These are phyloP conservation scores for Geosmithia flava DNA, from an alignment of 2,329 filamentous ascomycete genomes.

Conservation along the genomic window DNA sequence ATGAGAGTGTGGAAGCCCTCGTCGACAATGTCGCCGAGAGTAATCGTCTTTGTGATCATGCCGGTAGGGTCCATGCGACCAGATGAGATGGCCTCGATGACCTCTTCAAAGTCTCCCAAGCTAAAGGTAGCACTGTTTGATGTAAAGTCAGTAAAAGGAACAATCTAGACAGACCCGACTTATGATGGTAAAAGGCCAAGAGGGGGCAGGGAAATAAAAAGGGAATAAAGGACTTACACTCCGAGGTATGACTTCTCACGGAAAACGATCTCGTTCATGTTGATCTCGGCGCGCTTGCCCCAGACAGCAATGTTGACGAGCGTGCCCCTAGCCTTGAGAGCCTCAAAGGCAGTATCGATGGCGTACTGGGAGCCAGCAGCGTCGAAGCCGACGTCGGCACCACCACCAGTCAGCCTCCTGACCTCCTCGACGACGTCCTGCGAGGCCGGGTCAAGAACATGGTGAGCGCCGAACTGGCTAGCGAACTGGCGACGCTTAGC, in stretches of 20 bases:
- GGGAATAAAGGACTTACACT: constrained; percentile 6
- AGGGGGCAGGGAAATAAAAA: not conserved
- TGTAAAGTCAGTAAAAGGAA: not conserved
- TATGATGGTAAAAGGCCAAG: not conserved
- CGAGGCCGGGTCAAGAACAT: constrained; percentile 23
- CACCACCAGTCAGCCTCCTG: constrained; percentile 33
- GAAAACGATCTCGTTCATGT: constrained; percentile 11
- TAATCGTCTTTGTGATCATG: constrained; percentile 50
- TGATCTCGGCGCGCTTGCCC: constrained; percentile 40
- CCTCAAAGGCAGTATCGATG: constrained; percentile 28
- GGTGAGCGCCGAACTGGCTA: constrained; percentile 27
- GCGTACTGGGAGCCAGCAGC: constrained; percentile 46
- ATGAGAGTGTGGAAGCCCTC: constrained; percentile 45
- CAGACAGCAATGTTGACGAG: constrained; percentile 55
- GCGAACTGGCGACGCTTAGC: constrained; percentile 27
- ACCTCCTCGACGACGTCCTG: constrained; percentile 33
- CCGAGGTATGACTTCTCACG: constrained; percentile 9
- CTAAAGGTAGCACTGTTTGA: constrained; percentile 18
- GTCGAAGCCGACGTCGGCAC: constrained; percentile 48
- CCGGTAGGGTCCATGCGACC: constrained; percentile 33
- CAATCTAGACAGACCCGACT: no score
- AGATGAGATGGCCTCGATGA: constrained; percentile 35
- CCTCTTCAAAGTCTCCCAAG: constrained; percentile 37
- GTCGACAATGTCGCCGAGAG: constrained; percentile 41
- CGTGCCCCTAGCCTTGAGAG: constrained; percentile 38